Evolutionary conservation across 2,329 filamentous ascomycete species (phyloP).

Genomic region (Polytolypa hystricis): DNA sequence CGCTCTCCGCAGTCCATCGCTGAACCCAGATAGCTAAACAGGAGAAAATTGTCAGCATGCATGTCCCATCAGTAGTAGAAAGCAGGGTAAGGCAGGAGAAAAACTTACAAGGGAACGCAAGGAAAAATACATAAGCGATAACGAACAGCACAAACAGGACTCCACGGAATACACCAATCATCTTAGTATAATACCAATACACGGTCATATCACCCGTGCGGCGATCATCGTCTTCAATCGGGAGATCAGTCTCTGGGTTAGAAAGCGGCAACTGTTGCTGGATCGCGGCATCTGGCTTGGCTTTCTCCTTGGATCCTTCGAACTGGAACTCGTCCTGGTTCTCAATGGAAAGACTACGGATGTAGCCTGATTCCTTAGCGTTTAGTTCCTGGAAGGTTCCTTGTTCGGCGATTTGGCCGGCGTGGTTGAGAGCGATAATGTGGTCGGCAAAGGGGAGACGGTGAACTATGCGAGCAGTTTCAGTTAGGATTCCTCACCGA

Average conservation of each 20-base stretch:
- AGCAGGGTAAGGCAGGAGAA: too few relatives aligned
- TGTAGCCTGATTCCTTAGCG: constrained; percentile 26
- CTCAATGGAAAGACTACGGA: constrained; percentile 23
- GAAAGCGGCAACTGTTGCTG: background rate
- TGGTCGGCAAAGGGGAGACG: constrained; percentile 33
- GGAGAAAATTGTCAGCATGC: too few relatives aligned
- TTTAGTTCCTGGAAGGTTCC: constrained; percentile 29
- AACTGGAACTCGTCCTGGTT: background rate
- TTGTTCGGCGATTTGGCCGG: constrained; percentile 32
- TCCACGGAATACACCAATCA: too few relatives aligned
- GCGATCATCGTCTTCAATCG: constrained; percentile 1
- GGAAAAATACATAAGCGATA: too few relatives aligned
- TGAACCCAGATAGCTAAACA: too few relatives aligned
- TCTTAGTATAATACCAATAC: background rate
- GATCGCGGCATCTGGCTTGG: background rate
- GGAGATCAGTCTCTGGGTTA: background rate
- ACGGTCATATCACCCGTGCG: background rate
- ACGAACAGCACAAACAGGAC: too few relatives aligned
- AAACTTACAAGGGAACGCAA: too few relatives aligned
- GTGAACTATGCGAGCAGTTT: constrained; percentile 19
- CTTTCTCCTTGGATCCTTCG: background rate
- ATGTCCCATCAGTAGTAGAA: too few relatives aligned
- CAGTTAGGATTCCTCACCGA: background rate
- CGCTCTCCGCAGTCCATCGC: too few relatives aligned
- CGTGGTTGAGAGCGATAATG: constrained; percentile 28